phyloP scores from a whole-genome alignment of 1,284 basidiomycete species.

The Moniliella sp. region DNA sequence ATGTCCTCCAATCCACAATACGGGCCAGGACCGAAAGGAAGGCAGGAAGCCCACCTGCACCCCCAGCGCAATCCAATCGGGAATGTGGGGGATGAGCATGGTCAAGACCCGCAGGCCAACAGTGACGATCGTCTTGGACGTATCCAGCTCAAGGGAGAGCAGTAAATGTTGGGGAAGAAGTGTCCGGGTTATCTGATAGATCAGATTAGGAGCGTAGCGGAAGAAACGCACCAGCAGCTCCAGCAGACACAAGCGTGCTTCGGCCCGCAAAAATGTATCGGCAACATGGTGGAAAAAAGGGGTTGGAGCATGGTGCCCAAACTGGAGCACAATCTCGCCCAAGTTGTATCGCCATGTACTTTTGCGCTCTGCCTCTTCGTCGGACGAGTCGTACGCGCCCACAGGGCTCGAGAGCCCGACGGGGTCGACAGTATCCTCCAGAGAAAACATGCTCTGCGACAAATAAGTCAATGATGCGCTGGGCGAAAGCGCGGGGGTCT shows the following conservation, averaged over 20 bases:
- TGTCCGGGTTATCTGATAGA: constrained; percentile 24
- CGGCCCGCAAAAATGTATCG: constrained; percentile 10
- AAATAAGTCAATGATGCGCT: too few relatives aligned
- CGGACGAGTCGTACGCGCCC: too few relatives aligned
- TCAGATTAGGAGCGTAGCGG: constrained; percentile 19
- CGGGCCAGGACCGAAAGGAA: constrained; percentile 23
- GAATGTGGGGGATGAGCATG: constrained; percentile 29
- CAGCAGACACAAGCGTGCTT: constrained; percentile 14
- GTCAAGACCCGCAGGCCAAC: constrained; percentile 19
- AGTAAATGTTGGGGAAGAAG: constrained; percentile 14
- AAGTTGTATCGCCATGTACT: not conserved
- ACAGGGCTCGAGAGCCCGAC: too few relatives aligned
- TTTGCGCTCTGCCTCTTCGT: too few relatives aligned
- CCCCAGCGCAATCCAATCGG: constrained; percentile 22
- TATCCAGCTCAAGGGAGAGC: constrained; percentile 17
- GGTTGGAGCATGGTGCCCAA: not conserved
- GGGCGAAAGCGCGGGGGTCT: too few relatives aligned
- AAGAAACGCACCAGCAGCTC: constrained; percentile 22
- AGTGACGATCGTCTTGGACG: constrained; percentile 14
- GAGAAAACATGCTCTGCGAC: too few relatives aligned
- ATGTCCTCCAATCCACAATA: constrained; percentile 19
- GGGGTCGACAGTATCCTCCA: too few relatives aligned
- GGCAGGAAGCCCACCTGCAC: constrained; percentile 15
- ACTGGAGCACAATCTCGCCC: not conserved
- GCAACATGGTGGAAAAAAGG: constrained; percentile 25